Percentiles rank a stretch among this genome's conserved stretches.
phyloP scores from a whole-genome alignment of 352 stramenopile species.

The Phytophthora gonapodyides region DNA sequence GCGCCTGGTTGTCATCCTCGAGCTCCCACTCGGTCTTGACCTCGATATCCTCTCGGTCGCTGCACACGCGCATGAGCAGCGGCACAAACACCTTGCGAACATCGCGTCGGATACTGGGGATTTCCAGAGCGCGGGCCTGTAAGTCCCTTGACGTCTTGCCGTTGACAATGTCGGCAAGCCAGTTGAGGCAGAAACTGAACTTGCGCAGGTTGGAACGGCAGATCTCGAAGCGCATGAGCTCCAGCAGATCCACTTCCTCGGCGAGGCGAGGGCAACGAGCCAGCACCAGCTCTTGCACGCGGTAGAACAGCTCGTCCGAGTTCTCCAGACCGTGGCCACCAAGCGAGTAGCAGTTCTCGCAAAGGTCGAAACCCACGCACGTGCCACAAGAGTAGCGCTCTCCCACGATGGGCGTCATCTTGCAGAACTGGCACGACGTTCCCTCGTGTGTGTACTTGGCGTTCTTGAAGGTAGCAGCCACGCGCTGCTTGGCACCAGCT shows the following conservation, averaged over 20 bases:
- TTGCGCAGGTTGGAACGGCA: constrained; percentile 86
- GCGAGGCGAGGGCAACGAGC: constrained; percentile 62
- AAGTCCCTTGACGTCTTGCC: constrained; percentile 76
- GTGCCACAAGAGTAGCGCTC: constrained; percentile 72
- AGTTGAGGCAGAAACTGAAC: constrained; percentile 86
- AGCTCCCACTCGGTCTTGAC: constrained; percentile 88
- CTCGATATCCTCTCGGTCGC: constrained; percentile 80
- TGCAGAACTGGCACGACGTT: constrained; percentile 83
- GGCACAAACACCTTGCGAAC: constrained; percentile 84
- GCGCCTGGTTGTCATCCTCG: constrained; percentile 70
- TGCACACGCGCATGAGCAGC: constrained; percentile 76
- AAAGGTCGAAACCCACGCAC: constrained; percentile 85
- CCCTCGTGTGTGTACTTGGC: constrained; percentile 74
- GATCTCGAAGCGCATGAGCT: constrained; percentile 87
- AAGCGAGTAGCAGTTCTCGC: constrained; percentile 83
- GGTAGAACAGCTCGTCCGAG: constrained; percentile 85
- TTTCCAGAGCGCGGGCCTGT: constrained; percentile 76
- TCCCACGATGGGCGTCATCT: constrained; percentile 77
- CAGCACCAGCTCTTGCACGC: constrained; percentile 78
- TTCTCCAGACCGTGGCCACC: constrained; percentile 83
- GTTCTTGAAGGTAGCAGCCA: constrained; percentile 69
- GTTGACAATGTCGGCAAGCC: constrained; percentile 82
- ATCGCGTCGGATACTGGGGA: constrained; percentile 76
- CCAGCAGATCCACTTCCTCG: constrained; percentile 71
- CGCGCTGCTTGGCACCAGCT: constrained; percentile 66